Evolutionary conservation across 2,329 filamentous ascomycete species (phyloP), one percentile per base, ranked within the genome.

Genomic region (Ceratocystis smalleyi): DNA sequence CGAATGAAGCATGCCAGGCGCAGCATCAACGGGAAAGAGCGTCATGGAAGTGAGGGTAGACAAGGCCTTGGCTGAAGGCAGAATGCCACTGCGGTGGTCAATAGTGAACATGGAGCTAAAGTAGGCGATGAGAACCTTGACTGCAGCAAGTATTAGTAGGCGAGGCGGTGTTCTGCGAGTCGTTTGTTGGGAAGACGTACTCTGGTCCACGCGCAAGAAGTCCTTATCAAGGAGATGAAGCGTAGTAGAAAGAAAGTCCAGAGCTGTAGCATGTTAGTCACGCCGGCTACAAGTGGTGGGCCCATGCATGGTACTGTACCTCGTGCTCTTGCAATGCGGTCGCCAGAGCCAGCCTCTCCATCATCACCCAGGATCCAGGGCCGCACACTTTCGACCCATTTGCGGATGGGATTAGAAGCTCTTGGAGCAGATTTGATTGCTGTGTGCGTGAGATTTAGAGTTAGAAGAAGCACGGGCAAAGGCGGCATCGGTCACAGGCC

Each of bases 51-150:
- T 74, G 59, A 83, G 77, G 32, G 76, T 74, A 0, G 75, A 74
- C n/a, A 83, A 71, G 1, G 81, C 81, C 55, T 76, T 79, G 2
- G 80, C 75, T 1, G 81, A 80, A 0, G 81, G 76, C 54, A 80
- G 72, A 64, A 83, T 78, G 49, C 81, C 81, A n/a, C 80, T 81
- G 69, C 81, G 81, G 72, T 83, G 80, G 67, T 83, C 81, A 63
- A 80, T 77, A 1, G 79, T 79, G 68, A 83, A 83, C 75, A 83
- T 81, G 65, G 79, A 78, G 15, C 78, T 77, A 65, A 84, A 84
- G 72, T 83, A 84, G 43, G 74, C 73, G 30, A 82, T 73, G 7
- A 81, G 70, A 0, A 81, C 70, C 61, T 77, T 77, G 40, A 80
- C 74, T 76, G 60, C 5, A n/a, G 8, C 35, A 15, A 15, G 35